These are phyloP conservation scores for Phytophthora citrophthora DNA, from an alignment of 352 stramenopile genomes.

Conservation along the genomic window DNA sequence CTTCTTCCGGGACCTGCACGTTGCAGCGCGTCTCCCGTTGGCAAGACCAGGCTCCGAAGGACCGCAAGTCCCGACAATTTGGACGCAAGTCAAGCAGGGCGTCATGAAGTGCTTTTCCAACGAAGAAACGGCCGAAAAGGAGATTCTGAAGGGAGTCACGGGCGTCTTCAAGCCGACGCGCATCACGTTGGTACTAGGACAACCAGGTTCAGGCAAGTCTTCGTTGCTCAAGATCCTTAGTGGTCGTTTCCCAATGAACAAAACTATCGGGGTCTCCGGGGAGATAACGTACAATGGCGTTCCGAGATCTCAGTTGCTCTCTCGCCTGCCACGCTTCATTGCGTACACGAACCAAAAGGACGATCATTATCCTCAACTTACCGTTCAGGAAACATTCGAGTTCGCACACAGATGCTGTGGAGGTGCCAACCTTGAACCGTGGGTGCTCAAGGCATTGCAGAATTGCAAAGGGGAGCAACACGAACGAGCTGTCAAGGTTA, in stretches of 20 bases:
- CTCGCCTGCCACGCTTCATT: constrained; percentile 41
- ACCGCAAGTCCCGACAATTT: constrained; percentile 37
- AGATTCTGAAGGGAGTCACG: constrained; percentile 43
- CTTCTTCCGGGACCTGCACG: constrained; percentile 55
- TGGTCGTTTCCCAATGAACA: constrained; percentile 49
- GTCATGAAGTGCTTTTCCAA: constrained; percentile 26
- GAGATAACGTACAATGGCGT: constrained; percentile 56
- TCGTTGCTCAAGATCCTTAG: constrained; percentile 47
- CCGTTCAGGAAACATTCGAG: constrained; percentile 93
- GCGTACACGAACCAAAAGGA: constrained; percentile 75
- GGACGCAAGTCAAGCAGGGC: constrained; percentile 35
- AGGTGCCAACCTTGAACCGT: constrained; percentile 50
- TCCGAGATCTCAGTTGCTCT: constrained; percentile 26
- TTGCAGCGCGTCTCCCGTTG: constrained; percentile 36
- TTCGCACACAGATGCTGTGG: constrained; percentile 89
- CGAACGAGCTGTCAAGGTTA: constrained; percentile 36
- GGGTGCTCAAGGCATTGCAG: constrained; percentile 40
- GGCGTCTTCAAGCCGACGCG: constrained; percentile 43
- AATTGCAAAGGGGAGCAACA: constrained; percentile 49
- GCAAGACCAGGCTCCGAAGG: constrained; percentile 29
- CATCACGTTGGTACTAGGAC: constrained; percentile 50
- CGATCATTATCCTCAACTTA: constrained; percentile 86
- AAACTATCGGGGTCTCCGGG: constrained; percentile 45
- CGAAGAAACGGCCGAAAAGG: constrained; percentile 41
- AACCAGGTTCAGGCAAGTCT: constrained; percentile 52